Conservation (phyloP, 176 grass and related monocot genomes). For the Ampelocalamus luodianensis region DNA sequence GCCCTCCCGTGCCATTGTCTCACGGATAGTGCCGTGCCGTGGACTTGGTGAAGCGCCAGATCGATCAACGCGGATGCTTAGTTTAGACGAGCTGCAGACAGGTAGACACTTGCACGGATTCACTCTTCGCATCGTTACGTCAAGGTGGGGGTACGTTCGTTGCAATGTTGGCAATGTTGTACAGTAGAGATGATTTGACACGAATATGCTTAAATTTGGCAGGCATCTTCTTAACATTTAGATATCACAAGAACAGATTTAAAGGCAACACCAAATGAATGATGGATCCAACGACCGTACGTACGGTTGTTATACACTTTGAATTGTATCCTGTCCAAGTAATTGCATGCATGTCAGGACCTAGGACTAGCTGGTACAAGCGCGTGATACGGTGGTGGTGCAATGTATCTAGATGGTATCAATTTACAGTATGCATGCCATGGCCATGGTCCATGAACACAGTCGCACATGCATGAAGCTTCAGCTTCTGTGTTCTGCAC, state of each 20-base stretch:
- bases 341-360: not conserved
- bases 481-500: slow-evolving; percentile 18
- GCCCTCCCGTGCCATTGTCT: slow-evolving; percentile 26
- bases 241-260: not conserved
- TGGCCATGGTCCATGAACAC: slow-evolving; percentile 13
- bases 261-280: not conserved
- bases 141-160: not conserved
- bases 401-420: not conserved
- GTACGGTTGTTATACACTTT: not conserved
- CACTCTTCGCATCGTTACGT: not conserved
- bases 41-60: not conserved
- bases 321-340: not conserved
- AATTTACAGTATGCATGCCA: not conserved
- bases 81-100: not conserved
- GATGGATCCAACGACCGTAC: not conserved
- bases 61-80: not conserved
- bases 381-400: not conserved
- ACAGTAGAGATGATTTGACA: not conserved
- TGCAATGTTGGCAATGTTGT: no score
- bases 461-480: slow-evolving; percentile 10
- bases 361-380: not conserved
- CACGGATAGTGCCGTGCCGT: not conserved
- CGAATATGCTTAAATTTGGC: not conserved
- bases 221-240: not conserved
- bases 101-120: not conserved